Conservation (phyloP, 768 basidiomycete species). For the Cystofilobasidium macerans region DNA sequence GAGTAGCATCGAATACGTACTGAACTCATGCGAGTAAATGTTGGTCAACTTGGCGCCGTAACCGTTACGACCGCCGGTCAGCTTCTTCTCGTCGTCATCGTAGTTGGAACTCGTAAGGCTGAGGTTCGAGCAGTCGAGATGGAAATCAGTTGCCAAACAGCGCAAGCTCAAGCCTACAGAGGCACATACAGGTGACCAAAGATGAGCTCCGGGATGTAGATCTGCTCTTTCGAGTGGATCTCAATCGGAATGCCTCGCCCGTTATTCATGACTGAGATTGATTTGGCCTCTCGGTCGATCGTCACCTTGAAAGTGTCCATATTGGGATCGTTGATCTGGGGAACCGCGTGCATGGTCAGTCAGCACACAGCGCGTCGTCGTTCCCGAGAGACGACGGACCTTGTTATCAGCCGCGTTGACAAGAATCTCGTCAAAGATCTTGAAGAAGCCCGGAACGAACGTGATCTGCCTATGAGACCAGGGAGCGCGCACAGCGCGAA, state of each 20-base stretch:
- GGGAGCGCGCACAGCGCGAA: neutral
- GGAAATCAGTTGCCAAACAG: too few species aligned
- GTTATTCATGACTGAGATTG: conserved; percentile 90
- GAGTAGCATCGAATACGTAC: conserved; percentile 28
- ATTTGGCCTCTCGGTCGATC: conserved; percentile 69
- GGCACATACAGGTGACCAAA: conserved; percentile 71
- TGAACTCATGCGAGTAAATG: conserved; percentile 94
- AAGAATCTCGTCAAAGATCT: conserved; percentile 97
- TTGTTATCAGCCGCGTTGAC: conserved; percentile 99
- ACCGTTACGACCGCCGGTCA: conserved; percentile 96
- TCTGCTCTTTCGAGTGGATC: conserved; percentile 81
- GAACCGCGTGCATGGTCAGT: too few species aligned
- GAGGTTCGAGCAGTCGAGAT: neutral
- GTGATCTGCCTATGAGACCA: conserved; percentile 42
- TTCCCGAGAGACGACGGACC: conserved; percentile 44
- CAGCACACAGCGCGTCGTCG: too few species aligned
- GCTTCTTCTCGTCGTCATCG: conserved; percentile 96
- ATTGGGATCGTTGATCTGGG: conserved; percentile 72
- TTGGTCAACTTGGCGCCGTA: conserved; percentile 97
- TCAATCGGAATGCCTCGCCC: conserved; percentile 94
- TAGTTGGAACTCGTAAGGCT: conserved; percentile 84
- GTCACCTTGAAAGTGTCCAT: conserved; percentile 89
- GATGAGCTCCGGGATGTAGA: conserved; percentile 93
- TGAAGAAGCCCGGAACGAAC: conserved; percentile 96
- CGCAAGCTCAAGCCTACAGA: too few species aligned